Percentiles rank a stretch among this genome's conserved stretches.
These are phyloP conservation scores for Styphnolobium japonicum DNA, from an alignment of 306 rosid species.

Conservation along the genomic window DNA sequence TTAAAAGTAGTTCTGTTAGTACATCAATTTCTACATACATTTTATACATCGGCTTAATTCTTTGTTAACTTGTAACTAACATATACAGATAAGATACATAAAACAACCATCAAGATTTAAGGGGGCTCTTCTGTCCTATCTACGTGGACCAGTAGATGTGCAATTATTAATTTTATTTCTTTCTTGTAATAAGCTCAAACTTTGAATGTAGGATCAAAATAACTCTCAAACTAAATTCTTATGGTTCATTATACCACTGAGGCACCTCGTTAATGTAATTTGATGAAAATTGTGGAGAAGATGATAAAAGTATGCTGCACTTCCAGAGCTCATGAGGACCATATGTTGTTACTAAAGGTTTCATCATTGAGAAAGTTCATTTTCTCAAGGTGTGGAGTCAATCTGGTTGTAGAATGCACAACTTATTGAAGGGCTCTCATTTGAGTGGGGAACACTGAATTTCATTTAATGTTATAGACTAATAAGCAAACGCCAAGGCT, in stretches of 20 bases:
- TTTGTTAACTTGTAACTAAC: neutral
- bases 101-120: neutral
- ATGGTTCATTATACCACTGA: neutral
- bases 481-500: slow-evolving; percentile 23
- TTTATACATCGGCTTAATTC: neutral
- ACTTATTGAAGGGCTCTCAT: slow-evolving; percentile 19
- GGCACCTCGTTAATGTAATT: neutral
- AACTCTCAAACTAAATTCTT: neutral
- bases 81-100: neutral
- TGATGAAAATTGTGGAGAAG: neutral
- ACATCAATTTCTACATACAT: neutral
- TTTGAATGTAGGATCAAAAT: neutral
- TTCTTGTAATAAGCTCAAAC: neutral
- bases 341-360: slow-evolving; percentile 10
- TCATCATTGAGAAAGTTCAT: slow-evolving; percentile 24
- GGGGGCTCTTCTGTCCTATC: neutral
- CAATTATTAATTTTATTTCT: neutral
- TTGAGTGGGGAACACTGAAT: slow-evolving; percentile 41
- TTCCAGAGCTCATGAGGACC: slow-evolving; percentile 27
- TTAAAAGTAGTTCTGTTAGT: neutral
- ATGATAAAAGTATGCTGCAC: neutral
- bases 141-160: neutral
- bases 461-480: slow-evolving; percentile 15
- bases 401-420: slow-evolving; percentile 15
- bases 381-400: slow-evolving; percentile 30